These are phyloP conservation scores for Phyllosticta citriasiana DNA, from an alignment of 2,329 filamentous ascomycete genomes.

Conservation along the genomic window DNA sequence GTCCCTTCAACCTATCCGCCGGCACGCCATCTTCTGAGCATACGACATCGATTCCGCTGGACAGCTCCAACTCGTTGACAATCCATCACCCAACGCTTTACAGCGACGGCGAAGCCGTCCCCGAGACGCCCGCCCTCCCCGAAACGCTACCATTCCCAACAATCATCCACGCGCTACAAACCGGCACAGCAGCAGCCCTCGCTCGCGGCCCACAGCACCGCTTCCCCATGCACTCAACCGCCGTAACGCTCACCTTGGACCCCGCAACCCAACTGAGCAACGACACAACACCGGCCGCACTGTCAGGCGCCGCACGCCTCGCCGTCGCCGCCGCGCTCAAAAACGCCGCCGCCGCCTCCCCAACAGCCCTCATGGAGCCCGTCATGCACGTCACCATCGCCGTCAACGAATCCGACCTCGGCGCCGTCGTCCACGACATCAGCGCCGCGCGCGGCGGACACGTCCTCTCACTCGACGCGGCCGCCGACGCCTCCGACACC, in stretches of 20 bases:
- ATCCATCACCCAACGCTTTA: constrained; percentile 44
- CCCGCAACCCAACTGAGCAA: constrained; percentile 53
- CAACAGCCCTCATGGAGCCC: constrained; percentile 72
- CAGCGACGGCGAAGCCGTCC: constrained; percentile 29
- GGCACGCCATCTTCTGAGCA: constrained; percentile 19
- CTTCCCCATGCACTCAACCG: constrained; percentile 69
- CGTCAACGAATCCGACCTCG: constrained; percentile 72
- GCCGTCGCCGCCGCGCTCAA: constrained; percentile 60
- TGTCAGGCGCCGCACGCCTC: constrained; percentile 53
- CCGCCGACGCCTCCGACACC: constrained; percentile 20
- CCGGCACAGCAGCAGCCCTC: constrained; percentile 73
- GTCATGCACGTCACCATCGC: constrained; percentile 85
- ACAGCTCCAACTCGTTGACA: constrained; percentile 49
- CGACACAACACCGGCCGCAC: constrained; percentile 57
- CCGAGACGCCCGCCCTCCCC: constrained; percentile 42
- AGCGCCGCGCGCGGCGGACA: constrained; percentile 63
- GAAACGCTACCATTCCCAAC: constrained; percentile 41
- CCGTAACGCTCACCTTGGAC: constrained; percentile 61
- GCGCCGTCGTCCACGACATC: constrained; percentile 73
- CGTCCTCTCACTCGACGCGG: constrained; percentile 56
- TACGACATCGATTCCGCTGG: constrained; percentile 20
- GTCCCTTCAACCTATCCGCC: constrained; percentile 41
- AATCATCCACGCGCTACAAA: constrained; percentile 51
- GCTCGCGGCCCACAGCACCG: constrained; percentile 73
- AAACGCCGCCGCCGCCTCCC: constrained; percentile 45